phyloP scores from a whole-genome alignment of 2,329 filamentous ascomycete genomes.

The Botryosphaeria agaves region DNA sequence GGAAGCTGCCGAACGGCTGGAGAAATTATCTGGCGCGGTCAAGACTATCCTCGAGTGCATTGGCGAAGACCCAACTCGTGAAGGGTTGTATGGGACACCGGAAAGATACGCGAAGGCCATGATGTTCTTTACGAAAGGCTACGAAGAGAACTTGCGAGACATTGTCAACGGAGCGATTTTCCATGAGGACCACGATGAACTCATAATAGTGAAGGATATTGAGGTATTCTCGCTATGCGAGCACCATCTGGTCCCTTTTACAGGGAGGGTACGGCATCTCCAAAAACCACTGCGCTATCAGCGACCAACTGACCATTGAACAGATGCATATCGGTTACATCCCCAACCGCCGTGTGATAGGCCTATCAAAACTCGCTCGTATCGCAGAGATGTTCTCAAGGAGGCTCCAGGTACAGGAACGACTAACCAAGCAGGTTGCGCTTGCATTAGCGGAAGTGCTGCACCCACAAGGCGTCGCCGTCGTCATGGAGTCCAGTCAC shows the following conservation, averaged over 20 bases:
- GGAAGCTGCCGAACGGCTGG: conserved; percentile 36
- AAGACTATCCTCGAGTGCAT: conserved; percentile 48
- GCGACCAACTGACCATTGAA: background rate
- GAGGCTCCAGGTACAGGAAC: conserved; percentile 86
- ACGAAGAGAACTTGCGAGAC: conserved; percentile 83
- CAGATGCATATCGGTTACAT: conserved; percentile 99
- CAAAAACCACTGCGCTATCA: too few species aligned
- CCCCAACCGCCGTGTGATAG: conserved; percentile 76
- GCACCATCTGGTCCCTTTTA: conserved; percentile 93
- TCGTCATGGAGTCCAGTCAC: conserved; percentile 94
- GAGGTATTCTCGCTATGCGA: conserved; percentile 91
- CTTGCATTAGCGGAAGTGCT: conserved; percentile 85
- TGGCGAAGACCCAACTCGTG: conserved; percentile 46
- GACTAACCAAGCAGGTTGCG: conserved; percentile 89
- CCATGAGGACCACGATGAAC: conserved; percentile 88
- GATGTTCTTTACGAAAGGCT: conserved; percentile 91
- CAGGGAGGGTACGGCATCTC: conserved; percentile 52
- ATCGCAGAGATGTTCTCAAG: conserved; percentile 96
- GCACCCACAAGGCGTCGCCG: conserved; percentile 84
- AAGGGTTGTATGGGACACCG: conserved; percentile 49
- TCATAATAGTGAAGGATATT: conserved; percentile 97
- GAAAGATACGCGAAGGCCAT: conserved; percentile 88
- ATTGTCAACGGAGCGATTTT: conserved; percentile 92
- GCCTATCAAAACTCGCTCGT: conserved; percentile 85
- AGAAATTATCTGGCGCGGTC: conserved; percentile 46